Conservation (phyloP, 371 early-diverging fungal species). For the Apophysomyces trapeziformis region DNA sequence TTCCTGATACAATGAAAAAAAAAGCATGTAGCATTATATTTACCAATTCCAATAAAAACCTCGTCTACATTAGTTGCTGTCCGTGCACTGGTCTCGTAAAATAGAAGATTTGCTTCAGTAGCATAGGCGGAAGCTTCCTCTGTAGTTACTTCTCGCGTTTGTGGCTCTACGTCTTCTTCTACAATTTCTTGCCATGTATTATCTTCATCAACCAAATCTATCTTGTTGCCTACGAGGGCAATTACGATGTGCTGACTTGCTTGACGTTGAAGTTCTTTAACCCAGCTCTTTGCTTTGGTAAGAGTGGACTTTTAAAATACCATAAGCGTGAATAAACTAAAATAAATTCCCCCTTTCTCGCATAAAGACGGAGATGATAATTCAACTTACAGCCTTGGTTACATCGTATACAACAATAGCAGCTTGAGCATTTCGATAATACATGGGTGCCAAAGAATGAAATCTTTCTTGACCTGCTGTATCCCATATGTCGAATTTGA, state of each 20-base stretch:
- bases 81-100: conserved; percentile 95
- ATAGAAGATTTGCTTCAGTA: conserved; percentile 68
- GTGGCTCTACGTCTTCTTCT: conserved; percentile 30
- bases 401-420: conserved; percentile 96
- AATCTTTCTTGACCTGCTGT: conserved; percentile 89
- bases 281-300: conserved; percentile 94
- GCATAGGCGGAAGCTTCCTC: conserved; percentile 86
- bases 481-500: conserved; percentile 87
- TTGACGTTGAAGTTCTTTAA: conserved; percentile 89
- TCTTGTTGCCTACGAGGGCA: conserved; percentile 93
- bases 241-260: conserved; percentile 90
- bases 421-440: conserved; percentile 95
- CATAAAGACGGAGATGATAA: not conserved
- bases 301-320: conserved; percentile 69
- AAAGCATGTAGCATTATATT: conserved; percentile 11
- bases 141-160: conserved; percentile 60
- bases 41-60: conserved; percentile 63
- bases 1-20: not conserved
- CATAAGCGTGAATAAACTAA: not conserved
- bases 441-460: conserved; percentile 93
- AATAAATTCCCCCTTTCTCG: conserved; percentile 8
- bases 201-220: conserved; percentile 62
- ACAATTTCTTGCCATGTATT: conserved; percentile 36
- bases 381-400: conserved; percentile 72
- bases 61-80: conserved; percentile 81